Base-by-base conservation (phyloP, 768 basidiomycete species). In the Leccinum longicurvipes region DNA sequence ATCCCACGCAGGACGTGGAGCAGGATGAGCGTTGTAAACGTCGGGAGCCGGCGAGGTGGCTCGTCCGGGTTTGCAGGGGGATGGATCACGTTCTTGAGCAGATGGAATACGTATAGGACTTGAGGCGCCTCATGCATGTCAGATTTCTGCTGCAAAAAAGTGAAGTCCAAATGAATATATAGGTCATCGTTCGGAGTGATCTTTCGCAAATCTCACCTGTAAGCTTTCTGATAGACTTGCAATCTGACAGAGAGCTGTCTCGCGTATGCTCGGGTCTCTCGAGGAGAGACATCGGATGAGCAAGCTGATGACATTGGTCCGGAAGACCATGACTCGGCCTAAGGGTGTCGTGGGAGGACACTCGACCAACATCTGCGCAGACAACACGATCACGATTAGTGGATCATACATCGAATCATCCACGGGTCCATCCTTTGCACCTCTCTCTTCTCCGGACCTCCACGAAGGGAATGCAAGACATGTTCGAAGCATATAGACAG, bases 311-410 rank as follows among this genome's bases (percentile, higher is more conserved):
- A 87, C 75, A 60, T 96, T 94, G 7, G 87, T 89, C 60, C 93
- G 76, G 67, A 95, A 86, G 17, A 97, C 68, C 63, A 91, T 86
- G 14, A 95, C 87, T 93, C 93, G 96, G 32, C 75, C 46, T 74
- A 87, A 72, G 0, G 84, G 79, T 0, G 83, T 82, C 1, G 77
- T 68, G 1, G 84, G 86, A 15, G 71, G 77, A 50, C 76, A 77
- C 31, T 87, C 83, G 2, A 73, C 72, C n/a, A 94, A 73, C 68
- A 84, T 80, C 50, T 85, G 79, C 4, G 81, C 78, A 34, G 86
- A 81, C n/a, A 93, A 73, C 3, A 84, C 73, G 31, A 89, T 70
- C 14, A 92, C 64, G 69, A 95, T 91, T 1, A 86, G 66, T 8
- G 94, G 93, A 65, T 98, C 94, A 63, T 94, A 97, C 31, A 86